Conservation (phyloP, 345 rosid genomes). For the Euphorbia peplus region DNA sequence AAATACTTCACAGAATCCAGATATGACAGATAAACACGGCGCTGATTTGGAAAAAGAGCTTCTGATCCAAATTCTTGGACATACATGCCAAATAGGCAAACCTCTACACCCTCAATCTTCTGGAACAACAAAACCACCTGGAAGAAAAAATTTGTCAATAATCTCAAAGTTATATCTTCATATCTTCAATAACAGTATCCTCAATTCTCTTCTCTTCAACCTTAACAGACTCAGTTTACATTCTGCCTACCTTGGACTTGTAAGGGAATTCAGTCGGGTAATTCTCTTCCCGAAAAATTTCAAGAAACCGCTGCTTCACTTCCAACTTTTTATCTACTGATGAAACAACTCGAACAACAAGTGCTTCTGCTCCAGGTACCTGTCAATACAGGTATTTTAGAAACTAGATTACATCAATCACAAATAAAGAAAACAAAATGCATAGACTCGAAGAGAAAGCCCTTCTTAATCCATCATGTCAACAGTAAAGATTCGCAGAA, state of each 20-base stretch:
- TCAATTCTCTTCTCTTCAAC: not conserved
- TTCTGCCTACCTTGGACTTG: constrained; percentile 74
- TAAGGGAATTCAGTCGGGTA: constrained; percentile 88
- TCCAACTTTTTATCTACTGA: constrained; percentile 98
- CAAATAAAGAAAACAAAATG: not conserved
- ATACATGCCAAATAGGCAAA: constrained; percentile 96
- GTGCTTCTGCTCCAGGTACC: constrained; percentile 95
- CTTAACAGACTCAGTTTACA: not conserved
- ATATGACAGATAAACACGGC: constrained; percentile 95
- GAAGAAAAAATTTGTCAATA: constrained; percentile 25
- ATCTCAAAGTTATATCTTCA: constrained; percentile 2
- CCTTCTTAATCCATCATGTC: not conserved
- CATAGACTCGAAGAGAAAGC: not conserved
- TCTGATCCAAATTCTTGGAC: constrained; percentile 99
- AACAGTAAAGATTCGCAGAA: not conserved
- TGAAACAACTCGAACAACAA: constrained; percentile 94
- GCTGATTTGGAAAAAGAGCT: constrained; percentile 85
- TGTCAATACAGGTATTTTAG: constrained; percentile 28
- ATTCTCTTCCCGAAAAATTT: constrained; percentile 83
- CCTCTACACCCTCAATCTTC: constrained; percentile 99
- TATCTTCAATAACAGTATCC: not conserved
- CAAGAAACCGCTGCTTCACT: constrained; percentile 94
- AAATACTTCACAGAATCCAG: constrained; percentile 98
- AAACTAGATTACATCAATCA: constrained; percentile 6
- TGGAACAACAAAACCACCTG: constrained; percentile 94